A percentile compares a stretch with the other conserved stretches of the same genome.
Evolutionary conservation across 768 basidiomycete species (phyloP).

Genomic region (Calocybe gangraenosa): DNA sequence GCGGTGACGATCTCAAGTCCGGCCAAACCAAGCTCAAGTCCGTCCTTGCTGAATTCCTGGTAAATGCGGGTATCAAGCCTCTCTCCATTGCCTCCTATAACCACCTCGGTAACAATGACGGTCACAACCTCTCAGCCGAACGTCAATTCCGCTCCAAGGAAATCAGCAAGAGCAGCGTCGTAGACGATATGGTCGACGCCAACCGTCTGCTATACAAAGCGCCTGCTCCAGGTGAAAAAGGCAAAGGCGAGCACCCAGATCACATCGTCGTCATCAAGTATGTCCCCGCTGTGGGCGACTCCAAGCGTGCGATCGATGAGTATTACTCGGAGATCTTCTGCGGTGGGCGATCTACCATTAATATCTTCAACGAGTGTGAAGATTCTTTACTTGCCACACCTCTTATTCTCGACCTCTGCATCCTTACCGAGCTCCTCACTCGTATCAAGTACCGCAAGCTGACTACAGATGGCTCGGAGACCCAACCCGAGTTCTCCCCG

Average conservation of each 20-base stretch:
- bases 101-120: slow-evolving; percentile 98
- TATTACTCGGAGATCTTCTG: slow-evolving; percentile 99
- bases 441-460: slow-evolving; percentile 83
- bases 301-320: slow-evolving; percentile 98
- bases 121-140: slow-evolving; percentile 85
- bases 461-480: slow-evolving; percentile 21
- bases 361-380: slow-evolving; percentile 98
- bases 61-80: slow-evolving; percentile 98
- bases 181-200: slow-evolving; percentile 96
- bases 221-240: slow-evolving; percentile 45
- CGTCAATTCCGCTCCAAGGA: slow-evolving; percentile 98
- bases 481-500: slow-evolving; percentile 64
- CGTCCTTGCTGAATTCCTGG: slow-evolving; percentile 96
- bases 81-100: slow-evolving; percentile 97
- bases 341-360: slow-evolving; percentile 90
- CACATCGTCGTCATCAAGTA: slow-evolving; percentile 98
- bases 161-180: slow-evolving; percentile 95
- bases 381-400: slow-evolving; percentile 96
- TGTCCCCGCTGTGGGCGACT: slow-evolving; percentile 93
- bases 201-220: slow-evolving; percentile 91
- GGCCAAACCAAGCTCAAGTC: slow-evolving; percentile 98
- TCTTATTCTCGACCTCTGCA: slow-evolving; percentile 89
- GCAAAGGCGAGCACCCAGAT: slow-evolving; percentile 96
- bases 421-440: slow-evolving; percentile 91
- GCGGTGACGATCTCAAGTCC: slow-evolving; percentile 96